Base-by-base conservation (phyloP, 805 yeast species). In the Pichia paraexigua region DNA sequence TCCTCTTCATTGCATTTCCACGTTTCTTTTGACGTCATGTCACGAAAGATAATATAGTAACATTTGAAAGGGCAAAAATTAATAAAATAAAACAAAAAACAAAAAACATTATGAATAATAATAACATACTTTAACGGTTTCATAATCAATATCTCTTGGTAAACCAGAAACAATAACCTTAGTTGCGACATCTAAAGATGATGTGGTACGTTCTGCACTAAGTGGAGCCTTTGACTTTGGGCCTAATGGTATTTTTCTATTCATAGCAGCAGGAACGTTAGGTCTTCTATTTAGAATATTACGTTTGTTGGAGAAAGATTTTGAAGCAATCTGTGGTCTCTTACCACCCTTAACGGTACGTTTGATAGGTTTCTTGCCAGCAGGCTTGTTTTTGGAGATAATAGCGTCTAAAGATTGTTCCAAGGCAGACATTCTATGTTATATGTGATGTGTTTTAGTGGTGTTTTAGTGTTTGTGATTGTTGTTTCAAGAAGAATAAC, bases 361-460 rank as follows among this genome's bases (percentile, higher is more conserved):
- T 41, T 53, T 54, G 45, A 42, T 55, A 45, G 62, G 56, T 45
- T 47, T 41, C 45, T 44, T 50, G 21, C 56, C 41, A 17, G 48
- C 43, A 17, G 58, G 63, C 46, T 56, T 61, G 53, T 57, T 63
- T 56, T 87, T 71, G 53, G 95, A 80, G 66, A 92, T 87, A 69
- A 92, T 92, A 63, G 90, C 97, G 75, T 92, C 99, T 65, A 92
- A 81, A 47, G 97, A 88, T 74, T 87, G 86, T 73, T 92, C 97
- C 73, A 92, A 79, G 63, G 86, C 78, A 67, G 95, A 85, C 91
- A 85, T 35, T 87, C 53, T 48, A 66, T 30, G 24, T 15, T 28
- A 21, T 32, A 12, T 39, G 37, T 28, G 30, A 37, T 15, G 30
- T 22, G 41, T 41, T 45, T 24, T 39, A 41, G 5, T 21, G 8